These are phyloP conservation scores for Setaria italica DNA, from an alignment of 202 grass and related monocot genomes.

Conservation along the genomic window DNA sequence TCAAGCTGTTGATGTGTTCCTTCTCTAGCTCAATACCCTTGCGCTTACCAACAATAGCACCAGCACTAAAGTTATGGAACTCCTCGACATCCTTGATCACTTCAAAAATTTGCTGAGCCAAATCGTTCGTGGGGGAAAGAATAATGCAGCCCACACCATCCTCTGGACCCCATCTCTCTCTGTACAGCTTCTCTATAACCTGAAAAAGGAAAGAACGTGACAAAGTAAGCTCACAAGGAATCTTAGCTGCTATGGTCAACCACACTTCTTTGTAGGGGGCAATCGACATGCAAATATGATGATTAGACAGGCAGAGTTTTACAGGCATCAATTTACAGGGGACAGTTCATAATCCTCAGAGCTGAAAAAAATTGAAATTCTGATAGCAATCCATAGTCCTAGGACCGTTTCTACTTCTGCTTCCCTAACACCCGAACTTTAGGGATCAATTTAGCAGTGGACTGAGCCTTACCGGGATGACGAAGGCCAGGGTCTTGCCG, in stretches of 20 bases:
- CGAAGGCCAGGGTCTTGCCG: constrained; percentile 91
- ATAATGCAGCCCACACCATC: constrained; percentile 83
- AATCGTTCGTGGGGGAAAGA: constrained; percentile 81
- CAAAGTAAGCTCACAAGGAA: neutral
- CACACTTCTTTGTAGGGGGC: neutral
- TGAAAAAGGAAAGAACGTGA: constrained; percentile 33
- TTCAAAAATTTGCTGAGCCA: constrained; percentile 85
- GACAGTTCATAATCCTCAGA: neutral
- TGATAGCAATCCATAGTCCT: constrained; percentile 5
- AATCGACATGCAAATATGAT: constrained; percentile 21
- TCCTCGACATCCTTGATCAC: constrained; percentile 61
- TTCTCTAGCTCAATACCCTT: constrained; percentile 82
- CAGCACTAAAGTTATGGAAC: constrained; percentile 68
- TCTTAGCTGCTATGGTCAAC: neutral
- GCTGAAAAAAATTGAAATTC: constrained; percentile 10
- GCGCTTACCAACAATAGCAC: constrained; percentile 75
- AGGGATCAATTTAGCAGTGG: constrained; percentile 52
- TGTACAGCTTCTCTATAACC: constrained; percentile 89
- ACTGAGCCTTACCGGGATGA: constrained; percentile 69
- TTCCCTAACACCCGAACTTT: neutral
- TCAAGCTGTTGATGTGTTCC: constrained; percentile 65
- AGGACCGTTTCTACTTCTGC: neutral
- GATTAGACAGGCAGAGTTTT: constrained; percentile 8
- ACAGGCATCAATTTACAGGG: neutral
- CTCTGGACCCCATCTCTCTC: constrained; percentile 67